A percentile compares a stretch with the other conserved stretches of the same genome.
Evolutionary conservation across 1,284 basidiomycete genomes (phyloP).

Genomic region (Ceratobasidium sp.): DNA sequence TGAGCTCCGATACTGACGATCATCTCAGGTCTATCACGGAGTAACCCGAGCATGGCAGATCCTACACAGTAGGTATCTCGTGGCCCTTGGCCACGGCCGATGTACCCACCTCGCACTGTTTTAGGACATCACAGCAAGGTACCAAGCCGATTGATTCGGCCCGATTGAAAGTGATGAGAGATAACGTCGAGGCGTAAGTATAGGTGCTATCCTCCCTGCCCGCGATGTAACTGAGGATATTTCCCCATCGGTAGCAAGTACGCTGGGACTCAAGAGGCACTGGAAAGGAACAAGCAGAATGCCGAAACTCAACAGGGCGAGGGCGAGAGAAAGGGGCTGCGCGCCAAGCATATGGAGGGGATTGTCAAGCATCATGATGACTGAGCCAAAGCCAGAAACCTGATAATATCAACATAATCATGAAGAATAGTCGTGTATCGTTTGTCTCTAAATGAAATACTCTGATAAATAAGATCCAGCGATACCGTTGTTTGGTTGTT

Average conservation of each 20-base stretch:
- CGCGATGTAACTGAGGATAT: not conserved
- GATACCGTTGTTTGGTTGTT: not conserved
- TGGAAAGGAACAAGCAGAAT: constrained; percentile 18
- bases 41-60: constrained; percentile 28
- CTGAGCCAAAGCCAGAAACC: not conserved
- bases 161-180: constrained; percentile 20
- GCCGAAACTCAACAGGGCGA: not conserved
- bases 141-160: constrained; percentile 16
- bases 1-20: not conserved
- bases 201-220: not conserved
- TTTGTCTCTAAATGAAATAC: not conserved
- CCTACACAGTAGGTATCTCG: not conserved
- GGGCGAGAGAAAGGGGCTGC: constrained; percentile 5
- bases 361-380: constrained; percentile 34
- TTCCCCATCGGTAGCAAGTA: constrained; percentile 12
- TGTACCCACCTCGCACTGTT: too few relatives aligned
- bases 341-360: constrained; percentile 27
- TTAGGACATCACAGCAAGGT: constrained; percentile 6
- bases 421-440: too few relatives aligned
- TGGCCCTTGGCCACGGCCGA: too few relatives aligned
- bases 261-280: constrained; percentile 19
- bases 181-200: constrained; percentile 17
- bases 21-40: not conserved
- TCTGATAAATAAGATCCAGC: not conserved
- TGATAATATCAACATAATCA: too few relatives aligned